Evolutionary conservation across 2,329 filamentous ascomycete genomes (phyloP).

Genomic region (Biscogniauxia marginata): DNA sequence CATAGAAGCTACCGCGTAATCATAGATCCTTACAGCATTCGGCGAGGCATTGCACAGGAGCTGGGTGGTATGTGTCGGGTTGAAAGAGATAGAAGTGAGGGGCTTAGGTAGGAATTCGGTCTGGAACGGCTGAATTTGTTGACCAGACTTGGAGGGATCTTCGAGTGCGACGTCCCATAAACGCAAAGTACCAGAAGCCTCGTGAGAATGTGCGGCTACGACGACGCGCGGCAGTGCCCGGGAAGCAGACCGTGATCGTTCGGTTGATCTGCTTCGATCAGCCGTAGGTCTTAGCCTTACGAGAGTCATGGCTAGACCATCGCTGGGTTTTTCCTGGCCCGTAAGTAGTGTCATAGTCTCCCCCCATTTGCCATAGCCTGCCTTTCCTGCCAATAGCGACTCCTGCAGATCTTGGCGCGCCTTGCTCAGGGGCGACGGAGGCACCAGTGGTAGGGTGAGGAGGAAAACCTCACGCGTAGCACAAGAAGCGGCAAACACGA

Average conservation of each 20-base stretch:
- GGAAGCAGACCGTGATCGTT: constrained; percentile 34
- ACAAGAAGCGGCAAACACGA: constrained; percentile 61
- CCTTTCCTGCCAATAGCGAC: constrained; percentile 51
- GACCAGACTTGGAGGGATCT: constrained; percentile 34
- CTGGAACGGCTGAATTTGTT: constrained; percentile 53
- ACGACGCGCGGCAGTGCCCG: constrained; percentile 42
- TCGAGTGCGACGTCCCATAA: constrained; percentile 59
- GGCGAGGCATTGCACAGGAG: constrained; percentile 55
- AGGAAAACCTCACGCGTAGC: constrained; percentile 56
- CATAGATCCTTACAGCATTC: constrained; percentile 60
- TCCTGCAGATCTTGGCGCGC: constrained; percentile 51
- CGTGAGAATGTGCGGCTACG: constrained; percentile 59
- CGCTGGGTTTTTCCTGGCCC: constrained; percentile 52
- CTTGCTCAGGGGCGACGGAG: constrained; percentile 61
- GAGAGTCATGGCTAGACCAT: constrained; percentile 56
- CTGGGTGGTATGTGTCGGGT: constrained; percentile 57
- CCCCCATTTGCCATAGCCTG: constrained; percentile 62
- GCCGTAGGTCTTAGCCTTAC: constrained; percentile 39
- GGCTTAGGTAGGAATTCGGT: constrained; percentile 57
- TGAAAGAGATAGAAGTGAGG: constrained; percentile 58
- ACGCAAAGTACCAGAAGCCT: constrained; percentile 57
- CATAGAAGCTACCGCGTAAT: constrained; percentile 55
- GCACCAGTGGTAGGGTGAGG: constrained; percentile 59
- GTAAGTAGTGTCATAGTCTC: constrained; percentile 55
- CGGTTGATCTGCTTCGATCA: constrained; percentile 37